Percentiles rank a stretch among this genome's conserved stretches.
These are phyloP conservation scores for Candida taoyuanica DNA, from an alignment of 805 yeast species.

Conservation along the genomic window DNA sequence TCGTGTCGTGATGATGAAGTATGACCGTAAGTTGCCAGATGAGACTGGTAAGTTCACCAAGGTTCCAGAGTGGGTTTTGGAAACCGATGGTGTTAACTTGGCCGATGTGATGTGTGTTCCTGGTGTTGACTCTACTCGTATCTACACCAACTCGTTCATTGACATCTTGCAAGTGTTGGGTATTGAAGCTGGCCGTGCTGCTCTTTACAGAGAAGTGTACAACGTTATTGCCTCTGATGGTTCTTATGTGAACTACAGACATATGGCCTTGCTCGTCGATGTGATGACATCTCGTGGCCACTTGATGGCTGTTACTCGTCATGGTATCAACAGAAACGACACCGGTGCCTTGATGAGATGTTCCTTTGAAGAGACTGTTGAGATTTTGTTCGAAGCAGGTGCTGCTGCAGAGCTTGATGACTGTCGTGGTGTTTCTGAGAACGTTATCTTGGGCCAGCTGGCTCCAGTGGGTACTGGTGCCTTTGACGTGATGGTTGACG, in stretches of 20 bases:
- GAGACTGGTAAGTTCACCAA: slow-evolving; percentile 82
- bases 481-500: slow-evolving; percentile 93
- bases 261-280: slow-evolving; percentile 95
- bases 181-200: slow-evolving; percentile 96
- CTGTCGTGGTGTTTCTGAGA: slow-evolving; percentile 97
- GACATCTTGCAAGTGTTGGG: slow-evolving; percentile 94
- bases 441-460: slow-evolving; percentile 95
- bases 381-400: slow-evolving; percentile 95
- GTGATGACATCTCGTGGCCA: slow-evolving; percentile 99
- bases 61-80: slow-evolving; percentile 96
- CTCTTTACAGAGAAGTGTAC: slow-evolving; percentile 88
- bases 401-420: slow-evolving; percentile 97
- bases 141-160: slow-evolving; percentile 94
- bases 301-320: slow-evolving; percentile 98
- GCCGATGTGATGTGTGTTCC: slow-evolving; percentile 93
- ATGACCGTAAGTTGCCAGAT: slow-evolving; percentile 67
- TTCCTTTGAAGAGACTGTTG: slow-evolving; percentile 98
- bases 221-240: slow-evolving; percentile 99
- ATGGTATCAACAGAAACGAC: slow-evolving; percentile 97
- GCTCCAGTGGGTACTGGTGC: slow-evolving; percentile 99
- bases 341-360: slow-evolving; percentile 99
- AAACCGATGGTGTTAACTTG: slow-evolving; percentile 96
- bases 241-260: slow-evolving; percentile 98
- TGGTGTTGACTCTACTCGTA: slow-evolving; percentile 87
- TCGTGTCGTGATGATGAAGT: slow-evolving; percentile 78